phyloP scores from a whole-genome alignment of 306 rosid genomes.

The Pterocarpus santalinus region DNA sequence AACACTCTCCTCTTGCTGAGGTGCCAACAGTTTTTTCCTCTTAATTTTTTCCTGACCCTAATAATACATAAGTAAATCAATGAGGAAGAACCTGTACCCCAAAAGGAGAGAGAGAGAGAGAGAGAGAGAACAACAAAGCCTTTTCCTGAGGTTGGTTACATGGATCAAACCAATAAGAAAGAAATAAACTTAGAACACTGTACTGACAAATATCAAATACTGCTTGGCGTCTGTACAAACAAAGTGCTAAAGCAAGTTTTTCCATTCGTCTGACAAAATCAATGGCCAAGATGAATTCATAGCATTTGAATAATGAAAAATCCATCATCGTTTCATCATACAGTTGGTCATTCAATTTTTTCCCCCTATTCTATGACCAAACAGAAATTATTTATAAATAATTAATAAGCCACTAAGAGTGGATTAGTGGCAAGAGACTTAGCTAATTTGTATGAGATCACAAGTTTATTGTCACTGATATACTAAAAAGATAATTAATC shows the following conservation, averaged over 20 bases:
- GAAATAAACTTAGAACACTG: neutral
- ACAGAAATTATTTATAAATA: slow-evolving; percentile 3
- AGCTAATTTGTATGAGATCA: too few relatives aligned
- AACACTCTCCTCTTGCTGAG: slow-evolving; percentile 68
- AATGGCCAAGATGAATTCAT: neutral
- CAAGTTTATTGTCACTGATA: too few relatives aligned
- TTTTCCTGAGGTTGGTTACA: too few relatives aligned
- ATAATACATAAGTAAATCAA: slow-evolving; percentile 35
- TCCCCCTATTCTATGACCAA: neutral
- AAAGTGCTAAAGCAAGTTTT: neutral
- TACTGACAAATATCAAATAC: slow-evolving; percentile 20
- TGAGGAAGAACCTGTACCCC: neutral
- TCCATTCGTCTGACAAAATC: neutral
- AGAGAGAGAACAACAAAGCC: too few relatives aligned
- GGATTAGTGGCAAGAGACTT: too few relatives aligned
- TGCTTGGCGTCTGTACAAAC: slow-evolving; percentile 18
- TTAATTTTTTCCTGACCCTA: slow-evolving; percentile 83
- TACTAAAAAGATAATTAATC: too few relatives aligned
- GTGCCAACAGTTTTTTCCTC: slow-evolving; percentile 71
- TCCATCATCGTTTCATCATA: neutral
- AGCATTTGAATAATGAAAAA: neutral
- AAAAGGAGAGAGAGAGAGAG: too few relatives aligned
- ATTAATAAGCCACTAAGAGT: too few relatives aligned
- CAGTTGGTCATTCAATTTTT: slow-evolving; percentile 17
- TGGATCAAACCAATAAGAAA: neutral